Evolutionary conservation across 306 rosid species (phyloP), one percentile per base, ranked within the genome.

Genomic region (Vachellia collinsii): DNA sequence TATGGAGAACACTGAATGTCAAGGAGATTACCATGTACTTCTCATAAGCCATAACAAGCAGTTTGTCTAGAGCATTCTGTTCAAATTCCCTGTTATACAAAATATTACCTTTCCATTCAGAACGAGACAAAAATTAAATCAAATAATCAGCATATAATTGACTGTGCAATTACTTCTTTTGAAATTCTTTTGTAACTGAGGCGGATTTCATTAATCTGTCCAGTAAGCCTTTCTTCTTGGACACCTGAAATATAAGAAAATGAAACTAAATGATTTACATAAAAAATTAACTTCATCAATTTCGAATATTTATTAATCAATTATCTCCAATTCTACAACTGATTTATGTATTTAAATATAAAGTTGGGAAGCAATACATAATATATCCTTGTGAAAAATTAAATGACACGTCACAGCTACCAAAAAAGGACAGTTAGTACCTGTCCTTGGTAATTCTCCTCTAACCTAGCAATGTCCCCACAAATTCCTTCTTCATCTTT

Each of bases 71-170:
- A 76, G 95, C 96, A 74, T 83, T 85, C 75, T 82, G 89, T 74
- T 95, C 99, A 88, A 91, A 92, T 75, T 90, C 92, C 95, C 99
- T 95, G 90, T 51, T 50, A 62, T 34, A 81, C n/a, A 76, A 71
- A 67, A 82, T 48, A 82, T 69, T 43, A 72, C 65, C 37, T 13
- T 63, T 65, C 64, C 65, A 73, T 61, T 82, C 67, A 86, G 73
- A 81, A 51, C 59, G 73, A 58, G 36, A 17, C 81, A 19, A 67
- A 86, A 83, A 75, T 68, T 64, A 36, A 65, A 59, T 77, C 78
- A 83, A 79, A 76, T 20, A 71, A 82, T 64, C 74, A 74, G 56
- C 48, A 74, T 63, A 84, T 59, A 77, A 87, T 81, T 79, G 64
- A 76, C 22, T 38, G 59, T 13, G 80, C 65, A 73, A 80, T 79